Conservation (phyloP, 371 early-diverging fungal species). For the Mucor mucedo region DNA sequence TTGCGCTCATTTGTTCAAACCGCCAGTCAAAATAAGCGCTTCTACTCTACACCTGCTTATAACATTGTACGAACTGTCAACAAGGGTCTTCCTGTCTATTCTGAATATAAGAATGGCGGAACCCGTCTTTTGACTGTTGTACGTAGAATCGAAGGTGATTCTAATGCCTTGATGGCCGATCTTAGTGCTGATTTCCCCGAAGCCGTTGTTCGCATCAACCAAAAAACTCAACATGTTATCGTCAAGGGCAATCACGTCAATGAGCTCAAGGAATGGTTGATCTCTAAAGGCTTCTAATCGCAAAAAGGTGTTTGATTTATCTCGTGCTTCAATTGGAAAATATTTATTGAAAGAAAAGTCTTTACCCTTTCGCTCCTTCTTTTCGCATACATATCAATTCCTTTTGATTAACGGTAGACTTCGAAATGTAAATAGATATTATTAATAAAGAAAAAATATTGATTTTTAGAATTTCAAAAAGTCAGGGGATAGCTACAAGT, state of each 20-base stretch:
- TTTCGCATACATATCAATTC: not conserved
- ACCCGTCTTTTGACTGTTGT: constrained; percentile 72
- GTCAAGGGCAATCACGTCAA: constrained; percentile 61
- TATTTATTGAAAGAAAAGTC: not conserved
- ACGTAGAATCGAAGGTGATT: constrained; percentile 77
- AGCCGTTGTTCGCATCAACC: constrained; percentile 39
- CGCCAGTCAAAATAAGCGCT: constrained; percentile 27
- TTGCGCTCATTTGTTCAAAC: constrained; percentile 24
- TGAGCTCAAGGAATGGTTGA: constrained; percentile 65
- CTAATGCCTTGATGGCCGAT: constrained; percentile 55
- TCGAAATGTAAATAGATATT: constrained; percentile 4
- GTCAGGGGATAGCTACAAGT: too few relatives aligned
- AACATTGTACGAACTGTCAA: constrained; percentile 63
- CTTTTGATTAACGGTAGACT: not conserved
- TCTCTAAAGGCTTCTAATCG: constrained; percentile 61
- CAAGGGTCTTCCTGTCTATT: constrained; percentile 74
- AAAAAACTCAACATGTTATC: constrained; percentile 51
- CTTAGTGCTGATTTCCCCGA: constrained; percentile 43
- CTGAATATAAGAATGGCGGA: constrained; percentile 72
- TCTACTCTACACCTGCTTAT: constrained; percentile 51
- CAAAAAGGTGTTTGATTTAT: not conserved
- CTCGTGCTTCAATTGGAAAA: not conserved
- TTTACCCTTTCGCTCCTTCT: not conserved
- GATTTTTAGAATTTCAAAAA: too few relatives aligned
- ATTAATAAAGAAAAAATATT: not conserved